Conservation (phyloP, 2,329 filamentous ascomycete genomes). For the Hirsutella minnesotensis region DNA sequence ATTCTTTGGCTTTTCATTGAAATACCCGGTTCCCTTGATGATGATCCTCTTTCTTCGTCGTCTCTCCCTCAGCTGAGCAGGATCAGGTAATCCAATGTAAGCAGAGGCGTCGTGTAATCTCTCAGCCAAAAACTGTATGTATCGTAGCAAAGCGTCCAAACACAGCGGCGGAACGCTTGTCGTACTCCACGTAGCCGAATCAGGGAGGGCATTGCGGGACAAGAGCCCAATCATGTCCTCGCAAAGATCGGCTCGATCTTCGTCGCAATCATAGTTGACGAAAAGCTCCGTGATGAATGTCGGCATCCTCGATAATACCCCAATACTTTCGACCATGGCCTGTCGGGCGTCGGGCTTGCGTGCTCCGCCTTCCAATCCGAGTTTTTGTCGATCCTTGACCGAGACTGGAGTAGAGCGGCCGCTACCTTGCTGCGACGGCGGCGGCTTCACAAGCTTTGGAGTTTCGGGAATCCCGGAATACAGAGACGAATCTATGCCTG, state of each 20-base stretch:
- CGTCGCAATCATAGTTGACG: constrained; percentile 95
- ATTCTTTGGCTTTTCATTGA: constrained; percentile 88
- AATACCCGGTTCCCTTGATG: constrained; percentile 76
- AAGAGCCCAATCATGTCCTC: constrained; percentile 91
- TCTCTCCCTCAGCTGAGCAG: constrained; percentile 53
- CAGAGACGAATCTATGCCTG: constrained; percentile 78
- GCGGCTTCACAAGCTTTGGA: constrained; percentile 74
- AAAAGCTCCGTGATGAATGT: constrained; percentile 93
- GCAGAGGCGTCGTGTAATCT: constrained; percentile 61
- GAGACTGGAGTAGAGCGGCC: constrained; percentile 83
- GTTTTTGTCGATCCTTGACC: constrained; percentile 81
- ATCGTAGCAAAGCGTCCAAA: constrained; percentile 80
- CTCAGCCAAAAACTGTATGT: constrained; percentile 84
- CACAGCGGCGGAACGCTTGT: constrained; percentile 94
- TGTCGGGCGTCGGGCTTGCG: constrained; percentile 91
- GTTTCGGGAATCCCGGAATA: constrained; percentile 90
- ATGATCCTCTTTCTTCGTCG: constrained; percentile 77
- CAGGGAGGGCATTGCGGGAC: constrained; percentile 87
- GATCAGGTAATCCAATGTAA: constrained; percentile 54
- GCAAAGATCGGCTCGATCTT: constrained; percentile 81
- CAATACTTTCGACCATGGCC: constrained; percentile 96
- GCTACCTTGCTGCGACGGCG: constrained; percentile 59
- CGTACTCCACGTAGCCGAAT: constrained; percentile 97
- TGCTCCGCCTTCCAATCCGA: constrained; percentile 83
- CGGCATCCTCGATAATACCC: constrained; percentile 82